Percentiles rank a stretch among this genome's conserved stretches.
Conservation (phyloP, 2,329 filamentous ascomycete species). For the Nectriaceae sp. region DNA sequence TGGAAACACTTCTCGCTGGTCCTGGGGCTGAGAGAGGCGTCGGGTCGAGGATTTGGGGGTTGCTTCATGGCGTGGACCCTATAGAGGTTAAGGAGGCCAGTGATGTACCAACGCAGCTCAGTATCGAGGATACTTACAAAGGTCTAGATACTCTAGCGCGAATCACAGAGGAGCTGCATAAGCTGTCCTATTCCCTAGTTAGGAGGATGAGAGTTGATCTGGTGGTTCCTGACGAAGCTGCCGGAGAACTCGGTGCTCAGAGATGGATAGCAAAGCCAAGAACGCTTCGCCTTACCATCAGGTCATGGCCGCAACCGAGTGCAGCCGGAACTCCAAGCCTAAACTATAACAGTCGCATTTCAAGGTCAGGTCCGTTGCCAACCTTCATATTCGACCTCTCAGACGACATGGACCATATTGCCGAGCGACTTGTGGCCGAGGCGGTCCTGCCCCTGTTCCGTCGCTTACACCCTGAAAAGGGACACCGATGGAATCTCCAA, state of each 20-base stretch:
- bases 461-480: slow-evolving; percentile 68
- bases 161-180: slow-evolving; percentile 68
- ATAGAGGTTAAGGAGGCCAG: slow-evolving; percentile 71
- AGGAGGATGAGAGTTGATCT: slow-evolving; percentile 80
- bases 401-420: slow-evolving; percentile 59
- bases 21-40: slow-evolving; percentile 72
- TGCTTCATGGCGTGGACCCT: slow-evolving; percentile 80
- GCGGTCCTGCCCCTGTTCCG: slow-evolving; percentile 71
- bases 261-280: slow-evolving; percentile 79
- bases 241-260: slow-evolving; percentile 33
- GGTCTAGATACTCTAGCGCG: slow-evolving; percentile 65
- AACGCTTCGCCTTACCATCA: slow-evolving; percentile 78
- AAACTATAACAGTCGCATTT: slow-evolving; percentile 69
- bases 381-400: slow-evolving; percentile 69
- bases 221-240: slow-evolving; percentile 49
- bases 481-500: slow-evolving; percentile 73
- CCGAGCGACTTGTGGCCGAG: slow-evolving; percentile 70
- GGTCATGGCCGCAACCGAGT: slow-evolving; percentile 50
- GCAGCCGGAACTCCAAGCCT: slow-evolving; percentile 46
- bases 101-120: slow-evolving; percentile 81
- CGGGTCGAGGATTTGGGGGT: slow-evolving; percentile 71
- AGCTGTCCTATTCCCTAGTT: slow-evolving; percentile 70
- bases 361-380: slow-evolving; percentile 73
- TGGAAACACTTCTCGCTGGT: slow-evolving; percentile 71
- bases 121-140: slow-evolving; percentile 90